These are phyloP conservation scores for Lentinula aciculospora DNA, from an alignment of 768 basidiomycete genomes.

Conservation along the genomic window DNA sequence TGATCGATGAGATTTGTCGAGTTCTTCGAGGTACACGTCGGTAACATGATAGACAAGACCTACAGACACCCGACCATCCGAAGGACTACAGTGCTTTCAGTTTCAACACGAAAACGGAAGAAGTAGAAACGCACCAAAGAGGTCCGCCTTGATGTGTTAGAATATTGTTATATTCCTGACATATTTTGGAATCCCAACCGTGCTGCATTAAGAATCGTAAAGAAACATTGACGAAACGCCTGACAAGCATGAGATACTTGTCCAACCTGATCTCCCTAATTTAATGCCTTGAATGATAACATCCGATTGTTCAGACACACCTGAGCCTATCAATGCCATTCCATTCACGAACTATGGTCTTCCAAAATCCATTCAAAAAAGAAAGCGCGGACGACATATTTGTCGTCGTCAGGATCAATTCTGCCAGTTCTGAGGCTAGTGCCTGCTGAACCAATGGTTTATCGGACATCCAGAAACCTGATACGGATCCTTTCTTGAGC, in stretches of 20 bases:
- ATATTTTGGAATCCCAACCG: constrained; percentile 56
- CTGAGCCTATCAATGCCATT: constrained; percentile 84
- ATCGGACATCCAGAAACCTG: constrained; percentile 99
- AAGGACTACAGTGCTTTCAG: constrained; percentile 37
- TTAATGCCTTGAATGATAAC: not conserved
- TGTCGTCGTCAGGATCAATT: constrained; percentile 68
- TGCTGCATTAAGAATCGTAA: constrained; percentile 72
- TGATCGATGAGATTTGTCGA: constrained; percentile 57
- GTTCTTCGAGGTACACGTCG: constrained; percentile 87
- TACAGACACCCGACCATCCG: constrained; percentile 67
- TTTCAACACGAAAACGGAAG: not conserved
- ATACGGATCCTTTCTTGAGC: constrained; percentile 3
- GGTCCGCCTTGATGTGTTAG: constrained; percentile 69
- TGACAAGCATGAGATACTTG: constrained; percentile 95
- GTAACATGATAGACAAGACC: constrained; percentile 82
- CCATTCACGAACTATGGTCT: constrained; percentile 88
- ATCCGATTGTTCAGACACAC: constrained; percentile 35
- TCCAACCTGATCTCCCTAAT: constrained; percentile 60
- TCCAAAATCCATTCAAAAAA: constrained; percentile 91
- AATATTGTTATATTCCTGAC: constrained; percentile 64
- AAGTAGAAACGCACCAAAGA: constrained; percentile 53
- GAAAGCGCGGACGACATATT: constrained; percentile 52
- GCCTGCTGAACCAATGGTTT: constrained; percentile 95
- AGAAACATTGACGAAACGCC: constrained; percentile 80
- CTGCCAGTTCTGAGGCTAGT: constrained; percentile 79